Evolutionary conservation across 176 grass and related monocot genomes (phyloP).

Genomic region (Bromus sterilis): DNA sequence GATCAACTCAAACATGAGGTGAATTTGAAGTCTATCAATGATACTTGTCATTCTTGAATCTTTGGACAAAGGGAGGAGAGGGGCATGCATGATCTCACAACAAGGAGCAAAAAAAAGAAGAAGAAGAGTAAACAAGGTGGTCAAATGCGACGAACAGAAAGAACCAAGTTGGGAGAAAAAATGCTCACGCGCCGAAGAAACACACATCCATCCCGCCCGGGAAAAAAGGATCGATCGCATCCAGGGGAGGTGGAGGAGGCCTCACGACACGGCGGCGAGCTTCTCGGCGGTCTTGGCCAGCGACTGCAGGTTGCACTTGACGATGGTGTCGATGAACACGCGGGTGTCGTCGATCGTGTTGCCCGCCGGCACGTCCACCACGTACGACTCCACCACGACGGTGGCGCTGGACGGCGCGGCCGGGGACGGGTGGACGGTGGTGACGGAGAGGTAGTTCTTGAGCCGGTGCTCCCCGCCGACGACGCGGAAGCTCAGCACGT

Average conservation of each 20-base stretch:
- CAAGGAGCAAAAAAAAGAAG: constrained; percentile 20
- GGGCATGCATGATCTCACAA: constrained; percentile 27
- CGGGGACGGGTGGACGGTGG: constrained; percentile 60
- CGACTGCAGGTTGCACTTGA: constrained; percentile 96
- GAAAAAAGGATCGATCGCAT: constrained; percentile 13
- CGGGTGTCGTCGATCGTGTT: constrained; percentile 91
- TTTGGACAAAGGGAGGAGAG: constrained; percentile 25
- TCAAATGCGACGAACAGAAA: constrained; percentile 35
- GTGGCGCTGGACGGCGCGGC: constrained; percentile 46
- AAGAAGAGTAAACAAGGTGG: not conserved
- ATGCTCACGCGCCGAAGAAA: constrained; percentile 32
- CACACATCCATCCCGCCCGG: constrained; percentile 22
- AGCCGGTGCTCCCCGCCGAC: constrained; percentile 92
- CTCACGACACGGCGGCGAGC: constrained; percentile 37
- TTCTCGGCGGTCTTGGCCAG: constrained; percentile 76
- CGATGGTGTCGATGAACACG: constrained; percentile 93
- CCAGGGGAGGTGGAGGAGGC: not conserved
- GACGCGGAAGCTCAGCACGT: constrained; percentile 87
- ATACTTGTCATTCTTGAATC: constrained; percentile 29
- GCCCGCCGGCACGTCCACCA: constrained; percentile 86
- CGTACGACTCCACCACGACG: constrained; percentile 89
- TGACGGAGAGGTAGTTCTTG: constrained; percentile 83
- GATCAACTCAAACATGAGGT: not conserved
- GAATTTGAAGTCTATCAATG: constrained; percentile 20
- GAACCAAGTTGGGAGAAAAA: not conserved